A percentile compares a stretch with the other conserved stretches of the same genome.
These are phyloP conservation scores for Neocallimastix lanati DNA, from an alignment of 192 early-diverging fungal species.

Conservation along the genomic window DNA sequence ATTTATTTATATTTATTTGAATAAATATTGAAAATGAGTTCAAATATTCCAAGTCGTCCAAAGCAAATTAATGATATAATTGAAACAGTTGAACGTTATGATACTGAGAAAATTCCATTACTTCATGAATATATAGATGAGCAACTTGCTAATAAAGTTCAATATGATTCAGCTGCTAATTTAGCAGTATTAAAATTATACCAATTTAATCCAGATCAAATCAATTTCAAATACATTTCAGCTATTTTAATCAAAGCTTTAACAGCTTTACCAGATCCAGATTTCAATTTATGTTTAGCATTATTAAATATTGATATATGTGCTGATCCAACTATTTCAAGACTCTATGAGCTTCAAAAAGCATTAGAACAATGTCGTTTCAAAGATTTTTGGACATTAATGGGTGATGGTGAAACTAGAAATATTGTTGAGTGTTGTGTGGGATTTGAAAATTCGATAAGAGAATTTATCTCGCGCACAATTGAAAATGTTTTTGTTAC, in stretches of 20 bases:
- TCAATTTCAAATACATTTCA: slow-evolving; percentile 48
- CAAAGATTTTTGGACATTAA: slow-evolving; percentile 8
- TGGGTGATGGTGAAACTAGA: slow-evolving; percentile 27
- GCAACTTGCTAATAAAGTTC: slow-evolving; percentile 49
- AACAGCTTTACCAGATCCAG: slow-evolving; percentile 62
- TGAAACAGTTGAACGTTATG: slow-evolving; percentile 73
- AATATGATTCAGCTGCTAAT: slow-evolving; percentile 75
- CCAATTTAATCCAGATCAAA: slow-evolving; percentile 73
- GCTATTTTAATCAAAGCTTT: slow-evolving; percentile 67
- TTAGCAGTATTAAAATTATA: slow-evolving; percentile 83
- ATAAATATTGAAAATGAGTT: neutral
- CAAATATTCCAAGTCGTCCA: slow-evolving; percentile 19
- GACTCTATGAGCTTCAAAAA: slow-evolving; percentile 51
- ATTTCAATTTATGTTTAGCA: slow-evolving; percentile 80
- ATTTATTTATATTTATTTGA: too few species aligned
- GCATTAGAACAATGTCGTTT: slow-evolving; percentile 41
- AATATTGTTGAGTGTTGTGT: slow-evolving; percentile 38
- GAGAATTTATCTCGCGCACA: slow-evolving; percentile 51
- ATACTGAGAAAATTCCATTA: slow-evolving; percentile 65
- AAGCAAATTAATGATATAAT: slow-evolving; percentile 58
- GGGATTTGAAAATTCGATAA: slow-evolving; percentile 56
- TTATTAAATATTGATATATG: slow-evolving; percentile 59
- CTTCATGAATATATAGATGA: slow-evolving; percentile 65
- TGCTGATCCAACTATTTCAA: slow-evolving; percentile 21
- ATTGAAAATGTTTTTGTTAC: slow-evolving; percentile 67